phyloP scores from a whole-genome alignment of 495 filamentous ascomycete genomes.

The Chaetomium cochliodes region DNA sequence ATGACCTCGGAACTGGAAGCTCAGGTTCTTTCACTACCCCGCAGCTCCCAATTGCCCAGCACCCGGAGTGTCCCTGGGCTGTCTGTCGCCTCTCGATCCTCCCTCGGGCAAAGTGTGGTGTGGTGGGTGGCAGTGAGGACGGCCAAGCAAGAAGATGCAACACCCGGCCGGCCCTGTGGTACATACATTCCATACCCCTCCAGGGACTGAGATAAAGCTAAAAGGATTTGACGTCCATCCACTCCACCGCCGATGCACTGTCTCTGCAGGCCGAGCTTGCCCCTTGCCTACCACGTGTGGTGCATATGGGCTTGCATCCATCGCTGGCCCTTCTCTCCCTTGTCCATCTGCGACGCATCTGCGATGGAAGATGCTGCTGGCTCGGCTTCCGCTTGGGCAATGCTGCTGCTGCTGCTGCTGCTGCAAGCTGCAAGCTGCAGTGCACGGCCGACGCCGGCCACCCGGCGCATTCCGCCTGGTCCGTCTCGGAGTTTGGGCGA shows the following conservation, averaged over 20 bases:
- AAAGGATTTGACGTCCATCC: not conserved
- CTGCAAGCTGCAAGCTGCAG: not conserved
- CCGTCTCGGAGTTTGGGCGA: not conserved
- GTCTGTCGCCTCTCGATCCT: too few relatives aligned
- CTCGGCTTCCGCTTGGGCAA: slow-evolving; percentile 3
- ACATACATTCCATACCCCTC: too few relatives aligned
- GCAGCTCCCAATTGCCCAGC: not conserved
- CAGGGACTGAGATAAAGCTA: not conserved
- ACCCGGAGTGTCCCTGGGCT: too few relatives aligned
- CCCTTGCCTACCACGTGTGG: slow-evolving; percentile 16
- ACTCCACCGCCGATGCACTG: not conserved
- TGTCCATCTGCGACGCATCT: not conserved
- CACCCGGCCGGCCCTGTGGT: too few relatives aligned
- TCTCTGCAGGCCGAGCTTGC: not conserved
- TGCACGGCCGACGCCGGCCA: slow-evolving; percentile 5
- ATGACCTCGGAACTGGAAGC: not conserved
- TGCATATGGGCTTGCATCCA: slow-evolving; percentile 13
- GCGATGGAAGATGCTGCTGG: not conserved
- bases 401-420: not conserved
- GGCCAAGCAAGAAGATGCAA: too few relatives aligned
- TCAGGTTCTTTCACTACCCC: not conserved
- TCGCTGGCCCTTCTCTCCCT: slow-evolving; percentile 1
- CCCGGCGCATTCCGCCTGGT: slow-evolving; percentile 5
- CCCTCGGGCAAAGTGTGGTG: too few relatives aligned
- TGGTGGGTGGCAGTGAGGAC: too few relatives aligned